These are phyloP conservation scores for Eucalyptus regnans DNA, from an alignment of 345 rosid species.

Conservation along the genomic window DNA sequence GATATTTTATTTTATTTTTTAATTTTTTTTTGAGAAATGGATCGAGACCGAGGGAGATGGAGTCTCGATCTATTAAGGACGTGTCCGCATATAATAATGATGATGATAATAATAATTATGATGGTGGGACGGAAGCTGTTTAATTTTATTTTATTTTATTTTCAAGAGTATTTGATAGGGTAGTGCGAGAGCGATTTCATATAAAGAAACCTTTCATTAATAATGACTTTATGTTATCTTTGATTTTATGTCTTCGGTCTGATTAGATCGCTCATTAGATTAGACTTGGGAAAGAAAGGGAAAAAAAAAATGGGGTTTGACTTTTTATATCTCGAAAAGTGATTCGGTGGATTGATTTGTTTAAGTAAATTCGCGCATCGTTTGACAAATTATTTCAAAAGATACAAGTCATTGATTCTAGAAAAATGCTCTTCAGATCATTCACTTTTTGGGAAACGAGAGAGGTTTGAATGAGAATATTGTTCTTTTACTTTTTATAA, in stretches of 20 bases:
- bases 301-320: background rate
- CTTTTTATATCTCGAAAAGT: background rate
- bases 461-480: background rate
- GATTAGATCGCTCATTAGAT: background rate
- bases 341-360: background rate
- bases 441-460: accelerated
- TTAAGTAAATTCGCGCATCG: background rate
- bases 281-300: background rate
- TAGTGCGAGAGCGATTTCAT: background rate
- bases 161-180: background rate
- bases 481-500: too few relatives aligned
- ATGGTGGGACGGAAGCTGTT: background rate
- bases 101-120: background rate
- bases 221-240: background rate
- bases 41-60: background rate
- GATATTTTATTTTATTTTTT: background rate
- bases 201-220: background rate
- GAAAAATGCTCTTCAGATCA: background rate
- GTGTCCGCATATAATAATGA: background rate
- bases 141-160: background rate
- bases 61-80: background rate
- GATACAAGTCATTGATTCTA: accelerated
- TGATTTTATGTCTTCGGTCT: background rate
- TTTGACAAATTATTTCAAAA: background rate
- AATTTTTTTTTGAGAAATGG: background rate